Evolutionary conservation across 2,329 filamentous ascomycete species (phyloP).

Genomic region (Sordariomycetes sp.): DNA sequence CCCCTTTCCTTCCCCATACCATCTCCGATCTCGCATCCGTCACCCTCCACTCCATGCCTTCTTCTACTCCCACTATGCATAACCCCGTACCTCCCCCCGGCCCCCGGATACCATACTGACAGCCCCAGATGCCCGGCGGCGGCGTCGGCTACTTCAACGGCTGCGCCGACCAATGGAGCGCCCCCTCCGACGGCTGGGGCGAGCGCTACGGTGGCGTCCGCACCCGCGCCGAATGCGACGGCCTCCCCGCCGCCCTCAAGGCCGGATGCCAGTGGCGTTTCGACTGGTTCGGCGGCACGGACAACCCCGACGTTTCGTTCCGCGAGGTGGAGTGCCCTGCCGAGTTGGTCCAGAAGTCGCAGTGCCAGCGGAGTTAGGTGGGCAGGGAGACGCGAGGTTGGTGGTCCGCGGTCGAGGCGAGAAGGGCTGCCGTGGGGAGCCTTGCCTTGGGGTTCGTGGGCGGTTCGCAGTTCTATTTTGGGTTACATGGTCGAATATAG

Average conservation of each 20-base stretch:
- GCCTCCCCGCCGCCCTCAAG: conserved; percentile 38
- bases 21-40: not conserved
- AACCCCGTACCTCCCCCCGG: not conserved
- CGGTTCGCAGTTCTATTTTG: not conserved
- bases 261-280: conserved; percentile 50
- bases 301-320: conserved; percentile 43
- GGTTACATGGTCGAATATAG: not conserved
- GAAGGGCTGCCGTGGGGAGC: not conserved
- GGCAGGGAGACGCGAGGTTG: not conserved
- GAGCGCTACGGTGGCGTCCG: conserved; percentile 44
- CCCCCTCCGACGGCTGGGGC: conserved; percentile 36
- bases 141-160: conserved; percentile 41
- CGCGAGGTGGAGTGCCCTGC: conserved; percentile 41
- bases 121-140: conserved; percentile 34
- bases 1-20: not conserved
- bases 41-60: not conserved
- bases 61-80: not conserved
- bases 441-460: not conserved
- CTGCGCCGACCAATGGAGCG: conserved; percentile 25
- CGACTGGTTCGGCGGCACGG: conserved; percentile 46
- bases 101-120: not conserved
- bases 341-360: conserved; percentile 26
- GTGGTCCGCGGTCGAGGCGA: not conserved
- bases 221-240: conserved; percentile 33
- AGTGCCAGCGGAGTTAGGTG: conserved; percentile 12